phyloP scores from a whole-genome alignment of 139 green algal genomes.

The Asterochloris erici region DNA sequence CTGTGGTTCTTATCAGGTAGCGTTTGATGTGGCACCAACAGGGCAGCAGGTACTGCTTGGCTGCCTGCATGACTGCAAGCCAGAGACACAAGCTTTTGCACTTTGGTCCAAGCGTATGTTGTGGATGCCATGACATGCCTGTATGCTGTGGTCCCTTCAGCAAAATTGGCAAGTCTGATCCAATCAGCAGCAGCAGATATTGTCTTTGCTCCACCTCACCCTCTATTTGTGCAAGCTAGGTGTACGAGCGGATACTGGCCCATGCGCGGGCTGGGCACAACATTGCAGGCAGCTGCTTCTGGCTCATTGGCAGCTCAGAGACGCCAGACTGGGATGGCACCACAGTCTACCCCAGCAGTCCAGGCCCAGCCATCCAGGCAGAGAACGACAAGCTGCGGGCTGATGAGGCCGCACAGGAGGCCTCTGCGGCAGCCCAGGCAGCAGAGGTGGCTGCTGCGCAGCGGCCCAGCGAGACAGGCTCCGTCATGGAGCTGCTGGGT shows the following conservation, averaged over 20 bases:
- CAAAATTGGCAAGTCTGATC: not conserved
- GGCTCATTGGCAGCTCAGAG: slow-evolving; percentile 39
- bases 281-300: slow-evolving; percentile 30
- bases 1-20: not conserved
- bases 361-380: not conserved
- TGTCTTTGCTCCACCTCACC: not conserved
- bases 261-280: slow-evolving; percentile 16
- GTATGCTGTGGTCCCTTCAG: not conserved
- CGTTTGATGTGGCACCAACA: not conserved
- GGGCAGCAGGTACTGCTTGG: not conserved
- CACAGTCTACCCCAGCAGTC: slow-evolving; percentile 44
- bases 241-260: slow-evolving; percentile 4
- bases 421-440: no score
- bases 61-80: not conserved
- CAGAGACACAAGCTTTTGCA: not conserved
- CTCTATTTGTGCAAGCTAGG: not conserved
- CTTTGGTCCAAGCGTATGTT: not conserved
- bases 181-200: not conserved
- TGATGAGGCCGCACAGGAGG: not conserved
- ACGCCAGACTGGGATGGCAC: slow-evolving; percentile 69
- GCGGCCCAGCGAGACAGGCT: no score
- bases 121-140: not conserved
- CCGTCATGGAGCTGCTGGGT: no score
- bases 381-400: not conserved
- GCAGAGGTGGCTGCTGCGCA: no score